Evolutionary conservation across 352 stramenopile species (phyloP), one percentile per base, ranked within the genome.

Genomic region (Aphanomyces invadans): DNA sequence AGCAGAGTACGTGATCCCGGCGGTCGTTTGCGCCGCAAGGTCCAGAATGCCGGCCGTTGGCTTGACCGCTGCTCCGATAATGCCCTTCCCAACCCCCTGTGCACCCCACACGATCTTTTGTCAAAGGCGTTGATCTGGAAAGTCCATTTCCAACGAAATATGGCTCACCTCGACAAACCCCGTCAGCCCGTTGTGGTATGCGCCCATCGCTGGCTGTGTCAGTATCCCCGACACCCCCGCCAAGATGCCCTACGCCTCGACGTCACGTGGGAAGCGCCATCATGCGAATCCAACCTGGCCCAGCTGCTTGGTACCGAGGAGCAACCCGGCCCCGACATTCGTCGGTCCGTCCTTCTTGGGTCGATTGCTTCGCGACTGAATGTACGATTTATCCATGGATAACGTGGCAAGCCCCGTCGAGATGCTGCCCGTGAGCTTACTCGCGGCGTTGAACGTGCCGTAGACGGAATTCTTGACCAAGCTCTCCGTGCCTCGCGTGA

Each of bases 361-460:
- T 42, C 83, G 79, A 7, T 83, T 81, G 56, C 86, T 87, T 26
- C 90, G 74, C 51, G 87, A 78, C 29, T 82, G 83, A 49, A 96
- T 79, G 74, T 98, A 98, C 71, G 90, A 74, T 38, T 75, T 80
- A 66, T 97, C 90, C 63, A 97, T 80, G 4, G 89, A 97, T 12
- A 97, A 73, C 17, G 86, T 85, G 3, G 90, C 90, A 23, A 97
- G 83, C 0, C 88, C 90, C 17, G 92, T 89, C 0, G 90, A 96
- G n/a, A 98, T 70, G 23, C 90, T 94, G 11, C 90, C 87, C 0
- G 90, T 98, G 61, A 98, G 87, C 68, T 97, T 97, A 59, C 90
- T 97, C 3, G 92, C 90, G 15, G 89, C 89, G 67, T 97, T 97
- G 67, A 97, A 96, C 32, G 89, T 93, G 49, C 92, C 90, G 39